Base-by-base conservation (phyloP, 1,284 basidiomycete species). In the Pyrrhoderma lamaoense region DNA sequence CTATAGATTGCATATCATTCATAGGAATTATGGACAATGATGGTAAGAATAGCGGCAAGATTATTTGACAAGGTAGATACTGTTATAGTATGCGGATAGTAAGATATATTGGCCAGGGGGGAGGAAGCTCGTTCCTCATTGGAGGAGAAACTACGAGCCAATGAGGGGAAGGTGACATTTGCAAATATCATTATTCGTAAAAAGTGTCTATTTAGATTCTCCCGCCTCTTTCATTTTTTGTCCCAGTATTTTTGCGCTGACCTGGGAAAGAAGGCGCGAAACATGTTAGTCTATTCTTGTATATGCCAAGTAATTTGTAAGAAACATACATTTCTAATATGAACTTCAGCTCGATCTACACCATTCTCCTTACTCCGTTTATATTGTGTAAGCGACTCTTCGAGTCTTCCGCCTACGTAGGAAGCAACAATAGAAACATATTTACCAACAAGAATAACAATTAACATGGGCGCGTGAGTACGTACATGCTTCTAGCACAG, bases 401-500 rank as follows among this genome's bases (percentile, higher is more conserved):
- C 89, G 23, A 93, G 73, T 55, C 79, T 75, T 49, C 87, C 89
- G 62, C 80, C 86, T 89, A 65, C 35, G 21, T 11, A 40, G 19
- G 39, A 11, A 36, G 21, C 21, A 36, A 25, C 23, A 42, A 56
- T 52, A 40, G 23, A 38, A 51, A 18, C 39, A 52, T 50, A 57
- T 56, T 52, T 52, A 58, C 66, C 54, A 64, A 60, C 61, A 21
- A 23, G 60, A 59, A 56, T 58, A 61, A 65, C 59, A 67, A 67
- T 61, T 63, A 62, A 56, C 57, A 61, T 57, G 45, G 16, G 16
- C 38, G 21, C 49, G 48, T 56, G 48, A 51, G 59, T 54, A 76
- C 80, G 61, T 60, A 87, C 90, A 82, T 48, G 91, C 90, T 79
- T 93, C 90, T 51, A 93, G 74, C 59, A 93, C 89, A 21, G 89